Evolutionary conservation across 2,329 filamentous ascomycete genomes (phyloP).

Genomic region (Apiospora aurea): DNA sequence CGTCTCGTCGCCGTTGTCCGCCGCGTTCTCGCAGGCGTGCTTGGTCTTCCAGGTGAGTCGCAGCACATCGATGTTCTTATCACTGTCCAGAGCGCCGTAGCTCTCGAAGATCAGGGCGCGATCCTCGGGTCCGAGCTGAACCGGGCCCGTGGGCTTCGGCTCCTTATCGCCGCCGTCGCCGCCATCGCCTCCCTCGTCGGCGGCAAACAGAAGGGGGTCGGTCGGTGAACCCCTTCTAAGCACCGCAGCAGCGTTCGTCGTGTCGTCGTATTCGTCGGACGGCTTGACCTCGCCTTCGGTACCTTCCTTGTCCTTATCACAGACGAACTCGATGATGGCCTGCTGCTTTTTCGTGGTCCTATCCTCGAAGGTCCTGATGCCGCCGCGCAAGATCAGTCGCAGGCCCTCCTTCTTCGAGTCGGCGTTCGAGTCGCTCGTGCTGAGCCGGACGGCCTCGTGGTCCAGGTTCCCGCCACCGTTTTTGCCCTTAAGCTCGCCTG

Average conservation of each 20-base stretch:
- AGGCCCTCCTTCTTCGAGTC: constrained; percentile 77
- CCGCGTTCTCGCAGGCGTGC: constrained; percentile 74
- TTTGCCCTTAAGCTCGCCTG: constrained; percentile 69
- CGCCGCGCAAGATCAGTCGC: constrained; percentile 71
- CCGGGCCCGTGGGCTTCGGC: constrained; percentile 53
- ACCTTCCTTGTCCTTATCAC: constrained; percentile 75
- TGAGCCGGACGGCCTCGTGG: constrained; percentile 70
- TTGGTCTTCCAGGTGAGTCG: constrained; percentile 87
- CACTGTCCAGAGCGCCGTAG: constrained; percentile 68
- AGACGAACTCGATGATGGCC: constrained; percentile 86
- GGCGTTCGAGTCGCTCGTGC: constrained; percentile 66
- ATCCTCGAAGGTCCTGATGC: constrained; percentile 61
- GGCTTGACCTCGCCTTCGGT: constrained; percentile 72
- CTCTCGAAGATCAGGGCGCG: constrained; percentile 75
- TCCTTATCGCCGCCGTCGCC: constrained; percentile 45
- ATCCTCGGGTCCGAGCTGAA: constrained; percentile 56
- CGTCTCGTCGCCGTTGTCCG: constrained; percentile 50
- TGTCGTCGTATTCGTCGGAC: constrained; percentile 59
- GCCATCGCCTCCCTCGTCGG: constrained; percentile 40
- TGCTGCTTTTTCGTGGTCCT: constrained; percentile 67
- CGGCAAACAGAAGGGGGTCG: not conserved
- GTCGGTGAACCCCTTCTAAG: not conserved
- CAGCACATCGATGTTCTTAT: constrained; percentile 66
- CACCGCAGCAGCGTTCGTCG: not conserved
- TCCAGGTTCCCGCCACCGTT: constrained; percentile 67